Percentiles rank a stretch among this genome's conserved stretches.
phyloP scores from a whole-genome alignment of 805 yeast species.

The Citeromyces nyonsensis region DNA sequence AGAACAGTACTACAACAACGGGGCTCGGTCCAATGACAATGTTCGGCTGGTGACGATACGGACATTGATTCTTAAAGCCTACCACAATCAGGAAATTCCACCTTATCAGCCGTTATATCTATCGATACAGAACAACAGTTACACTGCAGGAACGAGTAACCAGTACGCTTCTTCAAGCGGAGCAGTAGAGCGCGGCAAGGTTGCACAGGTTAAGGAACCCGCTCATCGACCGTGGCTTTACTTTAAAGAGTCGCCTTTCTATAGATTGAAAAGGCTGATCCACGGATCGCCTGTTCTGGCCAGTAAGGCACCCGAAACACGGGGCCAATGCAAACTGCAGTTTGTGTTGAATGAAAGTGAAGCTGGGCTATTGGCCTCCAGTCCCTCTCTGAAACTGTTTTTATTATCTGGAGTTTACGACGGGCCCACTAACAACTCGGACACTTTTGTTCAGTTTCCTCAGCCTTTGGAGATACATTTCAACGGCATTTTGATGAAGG shows the following conservation, averaged over 20 bases:
- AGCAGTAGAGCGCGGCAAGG: conserved; percentile 1
- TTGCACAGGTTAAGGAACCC: conserved; percentile 1
- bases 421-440: conserved; percentile 7
- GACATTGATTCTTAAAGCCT: conserved; percentile 22
- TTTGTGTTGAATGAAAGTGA: conserved; percentile 31
- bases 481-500: conserved; percentile 33
- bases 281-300: conserved; percentile 31
- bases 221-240: conserved; percentile 20
- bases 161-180: conserved; percentile 5
- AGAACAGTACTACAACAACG: conserved; percentile 18
- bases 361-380: conserved; percentile 14
- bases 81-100: conserved; percentile 20
- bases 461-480: conserved; percentile 51
- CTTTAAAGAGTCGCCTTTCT: conserved; percentile 45
- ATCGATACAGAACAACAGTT: conserved; percentile 7
- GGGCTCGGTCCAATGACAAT: conserved; percentile 16
- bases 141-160: conserved; percentile 10
- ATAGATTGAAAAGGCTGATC: conserved; percentile 26
- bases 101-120: conserved; percentile 14
- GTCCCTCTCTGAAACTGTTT: conserved; percentile 21
- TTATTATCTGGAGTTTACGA: conserved; percentile 38
- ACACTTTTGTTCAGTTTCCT: conserved; percentile 45
- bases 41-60: conserved; percentile 28
- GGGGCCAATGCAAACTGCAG: conserved; percentile 25
- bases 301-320: conserved; percentile 19